phyloP scores from a whole-genome alignment of 1,284 basidiomycete species.

The Irpex sp. region DNA sequence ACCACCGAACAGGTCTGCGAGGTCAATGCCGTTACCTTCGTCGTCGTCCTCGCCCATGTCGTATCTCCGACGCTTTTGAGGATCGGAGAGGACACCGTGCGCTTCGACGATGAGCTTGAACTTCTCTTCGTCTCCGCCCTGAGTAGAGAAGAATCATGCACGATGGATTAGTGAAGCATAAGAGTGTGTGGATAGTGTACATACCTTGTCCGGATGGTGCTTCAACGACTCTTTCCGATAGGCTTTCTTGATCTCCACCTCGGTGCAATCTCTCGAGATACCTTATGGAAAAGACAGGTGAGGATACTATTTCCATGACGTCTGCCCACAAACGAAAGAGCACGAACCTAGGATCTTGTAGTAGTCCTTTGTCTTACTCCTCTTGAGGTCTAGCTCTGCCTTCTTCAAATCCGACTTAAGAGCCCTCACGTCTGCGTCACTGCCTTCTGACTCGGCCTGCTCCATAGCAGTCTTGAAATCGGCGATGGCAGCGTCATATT shows the following conservation, averaged over 20 bases:
- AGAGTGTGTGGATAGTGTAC: slow-evolving; percentile 6
- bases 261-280: slow-evolving; percentile 52
- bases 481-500: slow-evolving; percentile 65
- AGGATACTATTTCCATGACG: background rate
- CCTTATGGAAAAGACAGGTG: slow-evolving; percentile 17
- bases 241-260: slow-evolving; percentile 74
- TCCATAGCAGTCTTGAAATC: slow-evolving; percentile 80
- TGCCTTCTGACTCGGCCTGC: slow-evolving; percentile 55
- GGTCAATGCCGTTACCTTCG: slow-evolving; percentile 38
- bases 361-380: slow-evolving; percentile 82
- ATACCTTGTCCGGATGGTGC: slow-evolving; percentile 82
- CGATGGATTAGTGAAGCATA: slow-evolving; percentile 1
- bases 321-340: background rate
- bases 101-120: slow-evolving; percentile 82
- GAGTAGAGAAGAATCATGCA: background rate
- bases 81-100: slow-evolving; percentile 70
- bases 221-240: slow-evolving; percentile 73
- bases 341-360: slow-evolving; percentile 63
- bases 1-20: slow-evolving; percentile 22
- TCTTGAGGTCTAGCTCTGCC: slow-evolving; percentile 72
- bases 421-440: slow-evolving; percentile 55
- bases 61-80: slow-evolving; percentile 61
- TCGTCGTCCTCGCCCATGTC: slow-evolving; percentile 75
- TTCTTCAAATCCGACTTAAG: slow-evolving; percentile 67
- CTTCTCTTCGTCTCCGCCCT: slow-evolving; percentile 81